These are phyloP conservation scores for Pseudoscleropodium purum DNA, from an alignment of 225 moss, liverwort and hornwort species.

Conservation along the genomic window DNA sequence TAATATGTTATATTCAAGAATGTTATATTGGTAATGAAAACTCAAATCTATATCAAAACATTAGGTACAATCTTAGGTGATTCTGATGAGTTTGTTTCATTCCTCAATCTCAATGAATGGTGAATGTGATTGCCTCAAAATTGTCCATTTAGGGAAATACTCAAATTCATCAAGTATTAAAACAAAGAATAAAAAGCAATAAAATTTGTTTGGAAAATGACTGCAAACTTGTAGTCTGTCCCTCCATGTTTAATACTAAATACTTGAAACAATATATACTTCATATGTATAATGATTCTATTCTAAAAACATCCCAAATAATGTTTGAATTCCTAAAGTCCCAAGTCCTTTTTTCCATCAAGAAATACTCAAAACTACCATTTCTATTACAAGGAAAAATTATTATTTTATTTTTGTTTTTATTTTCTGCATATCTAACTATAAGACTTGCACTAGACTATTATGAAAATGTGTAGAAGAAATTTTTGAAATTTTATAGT, in stretches of 20 bases:
- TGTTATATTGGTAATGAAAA: background rate
- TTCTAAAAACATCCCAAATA: background rate
- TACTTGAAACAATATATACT: background rate
- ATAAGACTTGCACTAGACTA: background rate
- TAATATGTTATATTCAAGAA: background rate
- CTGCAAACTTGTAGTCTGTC: background rate
- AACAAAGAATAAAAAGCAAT: background rate
- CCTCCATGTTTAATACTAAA: background rate
- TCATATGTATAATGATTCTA: background rate
- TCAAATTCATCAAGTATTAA: background rate
- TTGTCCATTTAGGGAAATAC: background rate
- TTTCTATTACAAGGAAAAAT: background rate
- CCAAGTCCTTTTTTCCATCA: background rate
- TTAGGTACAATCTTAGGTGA: background rate
- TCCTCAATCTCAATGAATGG: background rate
- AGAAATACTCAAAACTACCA: background rate
- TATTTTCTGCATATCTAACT: background rate
- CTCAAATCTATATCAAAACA: background rate
- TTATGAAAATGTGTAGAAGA: background rate
- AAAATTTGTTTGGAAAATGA: background rate
- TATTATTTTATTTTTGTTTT: no score
- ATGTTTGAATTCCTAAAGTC: background rate
- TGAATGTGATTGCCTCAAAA: background rate
- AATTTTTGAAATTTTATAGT: rapidly evolving
- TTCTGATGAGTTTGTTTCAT: background rate